Conservation (phyloP, 768 basidiomycete genomes). For the Panaeolus cyanescens region DNA sequence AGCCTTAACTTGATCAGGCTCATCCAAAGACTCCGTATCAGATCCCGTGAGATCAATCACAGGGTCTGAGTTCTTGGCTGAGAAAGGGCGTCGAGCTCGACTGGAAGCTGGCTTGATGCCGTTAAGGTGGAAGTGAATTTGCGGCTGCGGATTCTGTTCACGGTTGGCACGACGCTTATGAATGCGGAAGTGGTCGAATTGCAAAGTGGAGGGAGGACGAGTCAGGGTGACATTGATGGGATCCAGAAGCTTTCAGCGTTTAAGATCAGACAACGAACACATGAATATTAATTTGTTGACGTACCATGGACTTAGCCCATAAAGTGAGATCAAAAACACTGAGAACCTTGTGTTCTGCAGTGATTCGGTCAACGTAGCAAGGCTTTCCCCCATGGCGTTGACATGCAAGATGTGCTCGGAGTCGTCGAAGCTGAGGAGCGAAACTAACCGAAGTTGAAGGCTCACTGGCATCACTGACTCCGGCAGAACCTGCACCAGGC, state of each 20-base stretch:
- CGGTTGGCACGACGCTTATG: not conserved
- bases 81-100: no score
- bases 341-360: not conserved
- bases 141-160: no score
- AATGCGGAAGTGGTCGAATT: not conserved
- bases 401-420: not conserved
- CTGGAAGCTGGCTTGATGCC: no score
- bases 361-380: not conserved
- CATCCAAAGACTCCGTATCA: no score
- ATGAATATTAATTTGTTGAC: no score
- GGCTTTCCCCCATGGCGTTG: not conserved
- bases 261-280: no score
- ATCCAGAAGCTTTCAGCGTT: no score
- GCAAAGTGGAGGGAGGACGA: not conserved
- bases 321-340: conserved; percentile 1
- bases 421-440: not conserved
- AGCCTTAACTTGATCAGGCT: no score
- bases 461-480: not conserved
- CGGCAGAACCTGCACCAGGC: not conserved
- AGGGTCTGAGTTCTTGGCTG: no score
- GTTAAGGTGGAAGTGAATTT: no score
- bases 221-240: no score
- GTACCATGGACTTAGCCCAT: conserved; percentile 3
- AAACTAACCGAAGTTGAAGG: not conserved
- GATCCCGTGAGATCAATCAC: no score